These are phyloP conservation scores for Talaromyces thailandensis DNA, from an alignment of 495 filamentous ascomycete genomes.

Conservation along the genomic window DNA sequence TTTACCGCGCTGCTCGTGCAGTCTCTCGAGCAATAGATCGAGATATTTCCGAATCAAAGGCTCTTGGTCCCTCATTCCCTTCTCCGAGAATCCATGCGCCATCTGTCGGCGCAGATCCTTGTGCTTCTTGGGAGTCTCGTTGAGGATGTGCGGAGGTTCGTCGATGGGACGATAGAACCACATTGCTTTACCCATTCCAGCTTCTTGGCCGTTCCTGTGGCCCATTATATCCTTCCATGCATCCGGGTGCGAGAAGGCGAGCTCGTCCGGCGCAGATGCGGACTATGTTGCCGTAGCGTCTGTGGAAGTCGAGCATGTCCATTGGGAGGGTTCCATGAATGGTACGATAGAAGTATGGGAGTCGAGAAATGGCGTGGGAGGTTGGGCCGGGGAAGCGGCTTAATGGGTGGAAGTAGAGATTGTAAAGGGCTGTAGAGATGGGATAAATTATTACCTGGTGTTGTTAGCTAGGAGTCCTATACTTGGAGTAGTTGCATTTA, in stretches of 20 bases:
- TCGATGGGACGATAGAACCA: conserved; percentile 12
- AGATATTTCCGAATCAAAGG: conserved; percentile 31
- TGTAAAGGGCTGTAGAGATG: conserved; percentile 24
- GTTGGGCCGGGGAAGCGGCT: conserved; percentile 40
- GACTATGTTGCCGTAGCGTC: conserved; percentile 43
- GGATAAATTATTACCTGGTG: conserved; percentile 4
- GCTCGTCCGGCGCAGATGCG: conserved; percentile 44
- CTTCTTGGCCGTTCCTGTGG: conserved; percentile 14
- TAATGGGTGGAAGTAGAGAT: conserved; percentile 43
- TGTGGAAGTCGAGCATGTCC: conserved; percentile 34
- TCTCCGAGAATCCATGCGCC: conserved; percentile 45
- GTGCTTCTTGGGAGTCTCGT: conserved; percentile 31
- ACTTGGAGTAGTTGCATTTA: background rate
- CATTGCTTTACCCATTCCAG: background rate
- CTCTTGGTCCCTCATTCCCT: conserved; percentile 34
- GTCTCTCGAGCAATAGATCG: conserved; percentile 33
- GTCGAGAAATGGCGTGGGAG: conserved; percentile 24
- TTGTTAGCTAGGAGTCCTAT: background rate
- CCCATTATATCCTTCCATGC: conserved; percentile 52
- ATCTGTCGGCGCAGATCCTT: conserved; percentile 32
- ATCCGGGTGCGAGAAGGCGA: conserved; percentile 36
- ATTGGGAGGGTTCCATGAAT: conserved; percentile 28
- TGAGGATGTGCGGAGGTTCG: conserved; percentile 12
- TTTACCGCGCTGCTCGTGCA: conserved; percentile 24
- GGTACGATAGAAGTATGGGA: conserved; percentile 19